Conservation (phyloP, 2,329 filamentous ascomycete genomes). For the Pestalotiopsis sp. region DNA sequence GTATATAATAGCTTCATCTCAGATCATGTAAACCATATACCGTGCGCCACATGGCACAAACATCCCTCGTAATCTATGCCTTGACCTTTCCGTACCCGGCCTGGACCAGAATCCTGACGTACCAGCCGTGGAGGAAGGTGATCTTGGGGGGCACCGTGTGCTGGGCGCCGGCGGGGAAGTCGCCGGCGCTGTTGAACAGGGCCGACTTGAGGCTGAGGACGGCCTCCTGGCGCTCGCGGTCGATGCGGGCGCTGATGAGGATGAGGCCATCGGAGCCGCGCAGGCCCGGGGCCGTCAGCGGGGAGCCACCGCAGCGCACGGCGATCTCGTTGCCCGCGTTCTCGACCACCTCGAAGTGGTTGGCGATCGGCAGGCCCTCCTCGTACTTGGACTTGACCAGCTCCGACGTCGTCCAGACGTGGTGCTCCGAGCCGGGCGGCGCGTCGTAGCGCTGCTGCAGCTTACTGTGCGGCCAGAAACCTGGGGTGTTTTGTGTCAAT, state of each 20-base stretch:
- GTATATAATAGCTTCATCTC: too few relatives aligned
- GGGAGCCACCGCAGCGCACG: conserved; percentile 33
- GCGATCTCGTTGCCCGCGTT: conserved; percentile 30
- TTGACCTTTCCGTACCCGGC: conserved; percentile 29
- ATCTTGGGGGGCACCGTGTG: conserved; percentile 29
- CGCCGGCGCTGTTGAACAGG: conserved; percentile 30
- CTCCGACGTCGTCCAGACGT: conserved; percentile 32
- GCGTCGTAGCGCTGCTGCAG: conserved; percentile 34
- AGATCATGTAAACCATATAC: too few relatives aligned
- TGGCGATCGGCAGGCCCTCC: conserved; percentile 31
- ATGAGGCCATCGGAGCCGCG: conserved; percentile 33
- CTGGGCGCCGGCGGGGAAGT: conserved; percentile 20
- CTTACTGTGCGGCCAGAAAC: conserved; percentile 43
- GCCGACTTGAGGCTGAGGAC: conserved; percentile 33
- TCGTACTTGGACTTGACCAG: conserved; percentile 30
- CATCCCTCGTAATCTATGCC: conserved; percentile 14
- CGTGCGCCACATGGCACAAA: too few relatives aligned
- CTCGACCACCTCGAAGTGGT: conserved; percentile 37
- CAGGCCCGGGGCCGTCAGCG: conserved; percentile 26
- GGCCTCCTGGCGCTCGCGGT: conserved; percentile 29
- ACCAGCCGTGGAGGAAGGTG: conserved; percentile 30
- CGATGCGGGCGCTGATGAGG: conserved; percentile 32
- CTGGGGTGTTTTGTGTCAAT: conserved; percentile 33
- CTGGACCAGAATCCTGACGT: conserved; percentile 31
- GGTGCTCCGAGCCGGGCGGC: conserved; percentile 30